A percentile compares a stretch with the other conserved stretches of the same genome.
Conservation (phyloP, 805 yeast genomes). For the Suhomyces pyralidae region DNA sequence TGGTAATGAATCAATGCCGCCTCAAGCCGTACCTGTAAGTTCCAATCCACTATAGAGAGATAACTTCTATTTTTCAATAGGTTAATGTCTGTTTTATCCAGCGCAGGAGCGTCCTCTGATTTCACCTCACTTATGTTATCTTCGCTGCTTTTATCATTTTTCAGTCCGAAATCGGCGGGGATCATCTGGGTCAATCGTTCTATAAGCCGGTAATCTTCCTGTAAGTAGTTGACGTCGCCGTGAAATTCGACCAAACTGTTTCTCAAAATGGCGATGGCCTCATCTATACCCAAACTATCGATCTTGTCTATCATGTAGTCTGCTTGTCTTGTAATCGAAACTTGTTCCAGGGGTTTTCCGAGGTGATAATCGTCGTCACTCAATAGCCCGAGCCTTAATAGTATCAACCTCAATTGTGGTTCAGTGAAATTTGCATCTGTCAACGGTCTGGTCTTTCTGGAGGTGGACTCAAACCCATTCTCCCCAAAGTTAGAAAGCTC, state of each 20-base stretch:
- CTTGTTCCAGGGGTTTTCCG: neutral
- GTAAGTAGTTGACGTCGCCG: conserved; percentile 34
- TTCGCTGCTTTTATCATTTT: neutral
- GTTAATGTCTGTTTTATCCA: neutral
- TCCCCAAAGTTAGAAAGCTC: conserved; percentile 4
- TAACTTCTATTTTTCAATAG: conserved; percentile 9
- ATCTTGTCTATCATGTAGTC: conserved; percentile 30
- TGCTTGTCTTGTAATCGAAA: conserved; percentile 6
- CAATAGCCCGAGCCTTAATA: conserved; percentile 9
- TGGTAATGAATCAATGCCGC: conserved; percentile 42
- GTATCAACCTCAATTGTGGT: conserved; percentile 3
- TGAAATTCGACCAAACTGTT: conserved; percentile 33
- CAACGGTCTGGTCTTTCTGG: neutral
- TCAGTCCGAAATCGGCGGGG: conserved; percentile 13
- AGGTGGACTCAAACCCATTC: neutral
- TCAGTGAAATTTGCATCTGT: neutral
- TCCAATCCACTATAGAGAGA: conserved; percentile 21
- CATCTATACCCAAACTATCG: conserved; percentile 16
- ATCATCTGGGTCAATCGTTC: conserved; percentile 21
- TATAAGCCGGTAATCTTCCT: conserved; percentile 32
- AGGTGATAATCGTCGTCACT: conserved; percentile 9
- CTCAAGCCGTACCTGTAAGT: conserved; percentile 35
- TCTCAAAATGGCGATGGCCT: conserved; percentile 32
- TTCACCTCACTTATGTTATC: neutral
- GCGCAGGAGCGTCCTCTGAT: neutral